These are phyloP conservation scores for Laguncularia racemosa DNA, from an alignment of 345 rosid genomes.

Conservation along the genomic window DNA sequence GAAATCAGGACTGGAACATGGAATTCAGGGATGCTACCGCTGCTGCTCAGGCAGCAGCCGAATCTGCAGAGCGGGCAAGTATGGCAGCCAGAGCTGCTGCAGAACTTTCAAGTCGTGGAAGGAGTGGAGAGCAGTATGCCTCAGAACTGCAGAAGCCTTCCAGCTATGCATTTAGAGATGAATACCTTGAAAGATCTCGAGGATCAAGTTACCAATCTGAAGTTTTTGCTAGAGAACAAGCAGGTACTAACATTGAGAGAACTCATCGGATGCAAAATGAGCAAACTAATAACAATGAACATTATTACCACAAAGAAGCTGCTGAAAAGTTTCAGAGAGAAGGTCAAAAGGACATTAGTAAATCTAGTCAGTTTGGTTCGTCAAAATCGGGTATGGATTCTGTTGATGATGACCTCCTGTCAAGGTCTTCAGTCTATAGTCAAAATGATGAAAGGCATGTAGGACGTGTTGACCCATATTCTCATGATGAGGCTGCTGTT, in stretches of 20 bases:
- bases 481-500: slow-evolving; percentile 2
- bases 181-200: slow-evolving; percentile 1
- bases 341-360: not conserved
- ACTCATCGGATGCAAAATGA: slow-evolving; percentile 11
- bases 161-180: slow-evolving; percentile 12
- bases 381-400: slow-evolving; percentile 1
- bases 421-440: slow-evolving; percentile 14
- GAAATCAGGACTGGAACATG: slow-evolving; percentile 46
- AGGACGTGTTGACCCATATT: not conserved
- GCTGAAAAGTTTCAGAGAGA: slow-evolving; percentile 6
- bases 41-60: slow-evolving; percentile 96
- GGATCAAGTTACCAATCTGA: slow-evolving; percentile 1
- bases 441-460: not conserved
- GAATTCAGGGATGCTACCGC: slow-evolving; percentile 76
- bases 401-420: not conserved
- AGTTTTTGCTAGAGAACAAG: slow-evolving; percentile 14
- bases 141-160: slow-evolving; percentile 28
- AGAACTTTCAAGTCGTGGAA: slow-evolving; percentile 67
- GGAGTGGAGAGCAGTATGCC: slow-evolving; percentile 27
- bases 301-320: slow-evolving; percentile 1
- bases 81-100: slow-evolving; percentile 97
- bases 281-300: slow-evolving; percentile 8
- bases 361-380: not conserved
- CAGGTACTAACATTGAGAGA: slow-evolving; percentile 2
- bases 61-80: slow-evolving; percentile 95